Base-by-base conservation (phyloP, 2,329 filamentous ascomycete species). In the Madurella mycetomatis region DNA sequence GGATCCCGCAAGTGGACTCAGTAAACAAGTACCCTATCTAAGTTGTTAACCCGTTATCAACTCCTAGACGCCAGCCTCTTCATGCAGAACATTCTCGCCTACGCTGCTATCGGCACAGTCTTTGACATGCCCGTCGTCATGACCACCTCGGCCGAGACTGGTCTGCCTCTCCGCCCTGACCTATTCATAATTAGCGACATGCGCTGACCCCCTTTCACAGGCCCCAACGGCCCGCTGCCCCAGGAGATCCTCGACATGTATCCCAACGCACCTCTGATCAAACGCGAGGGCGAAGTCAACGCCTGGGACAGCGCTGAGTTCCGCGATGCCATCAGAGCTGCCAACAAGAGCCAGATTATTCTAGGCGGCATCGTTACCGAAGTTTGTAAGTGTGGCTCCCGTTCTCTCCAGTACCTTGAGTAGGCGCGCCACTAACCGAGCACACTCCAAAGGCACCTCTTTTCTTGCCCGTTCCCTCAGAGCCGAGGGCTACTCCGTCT, bases 221-320 rank as follows among this genome's bases (percentile, higher is more conserved):
- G 87, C 4, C 86, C 87, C 47, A 91, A 90, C 66, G 87, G 87
- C 1, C 82, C 80, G 1, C 72, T 90, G 1, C 83, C 86, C 9
- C 82, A 85, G 62, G 87, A 89, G 64, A 86, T 91, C 58, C 67
- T 80, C 5, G 76, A 83, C 12, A 79, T 85, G 80, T 84, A 88
- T 65, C 87, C 87, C 25, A 71, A 81, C 44, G 81, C 84, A 0
- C 81, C 87, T 0, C 72, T 89, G 11, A 80, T 91, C 65, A 75
- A 78, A 62, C 82, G 87, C 37, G 77, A 85, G 57, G 87, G 87
- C 40, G 84, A 91, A 65, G 86, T 91, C 64, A 81, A 90, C 65
- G 87, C 87, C 2, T 90, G 86, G 87, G 88, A 91, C 66, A 90
- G 88, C 62, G 61, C 76, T 2, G 80, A 87, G 0, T 90, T 91